Evolutionary conservation across 805 yeast genomes (phyloP).

Genomic region (Zygoascus ofunaensis): DNA sequence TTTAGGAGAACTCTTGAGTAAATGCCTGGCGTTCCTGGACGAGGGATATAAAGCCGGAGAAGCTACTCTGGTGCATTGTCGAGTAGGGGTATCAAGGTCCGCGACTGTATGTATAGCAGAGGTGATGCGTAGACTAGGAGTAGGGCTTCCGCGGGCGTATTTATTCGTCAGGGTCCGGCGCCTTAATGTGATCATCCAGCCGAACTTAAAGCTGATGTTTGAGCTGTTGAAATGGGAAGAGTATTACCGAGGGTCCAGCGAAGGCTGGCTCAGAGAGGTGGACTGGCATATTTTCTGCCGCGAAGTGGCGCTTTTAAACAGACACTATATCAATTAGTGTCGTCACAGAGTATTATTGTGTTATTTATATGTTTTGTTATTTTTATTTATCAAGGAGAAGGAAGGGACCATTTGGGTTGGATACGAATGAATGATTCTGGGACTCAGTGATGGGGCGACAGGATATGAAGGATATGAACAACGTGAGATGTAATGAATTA

Average conservation of each 20-base stretch:
- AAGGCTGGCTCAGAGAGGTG: constrained; percentile 44
- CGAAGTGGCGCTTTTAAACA: constrained; percentile 69
- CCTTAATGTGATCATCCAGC: constrained; percentile 87
- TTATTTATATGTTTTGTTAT: constrained; percentile 6
- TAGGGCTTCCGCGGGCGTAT: constrained; percentile 71
- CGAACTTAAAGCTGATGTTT: constrained; percentile 84
- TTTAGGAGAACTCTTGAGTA: constrained; percentile 50
- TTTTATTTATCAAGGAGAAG: too few relatives aligned
- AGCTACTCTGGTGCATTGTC: constrained; percentile 73
- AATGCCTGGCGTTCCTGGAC: constrained; percentile 59
- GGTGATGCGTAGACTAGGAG: constrained; percentile 66
- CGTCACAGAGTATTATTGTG: constrained; percentile 1
- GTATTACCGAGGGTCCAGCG: constrained; percentile 20
- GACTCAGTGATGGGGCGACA: too few relatives aligned
- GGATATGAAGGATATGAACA: background rate
- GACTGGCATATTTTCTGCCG: constrained; percentile 87
- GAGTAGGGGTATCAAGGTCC: constrained; percentile 91
- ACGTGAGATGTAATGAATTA: background rate
- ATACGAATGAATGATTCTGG: too few relatives aligned
- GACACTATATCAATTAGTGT: constrained; percentile 41
- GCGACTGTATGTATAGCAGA: constrained; percentile 96
- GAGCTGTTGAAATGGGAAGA: constrained; percentile 72
- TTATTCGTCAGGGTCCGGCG: constrained; percentile 82
- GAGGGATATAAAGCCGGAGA: constrained; percentile 37
- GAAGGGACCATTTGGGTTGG: too few relatives aligned